Conservation (phyloP, 2,329 filamentous ascomycete genomes). For the Sporothrix euskadiensis region DNA sequence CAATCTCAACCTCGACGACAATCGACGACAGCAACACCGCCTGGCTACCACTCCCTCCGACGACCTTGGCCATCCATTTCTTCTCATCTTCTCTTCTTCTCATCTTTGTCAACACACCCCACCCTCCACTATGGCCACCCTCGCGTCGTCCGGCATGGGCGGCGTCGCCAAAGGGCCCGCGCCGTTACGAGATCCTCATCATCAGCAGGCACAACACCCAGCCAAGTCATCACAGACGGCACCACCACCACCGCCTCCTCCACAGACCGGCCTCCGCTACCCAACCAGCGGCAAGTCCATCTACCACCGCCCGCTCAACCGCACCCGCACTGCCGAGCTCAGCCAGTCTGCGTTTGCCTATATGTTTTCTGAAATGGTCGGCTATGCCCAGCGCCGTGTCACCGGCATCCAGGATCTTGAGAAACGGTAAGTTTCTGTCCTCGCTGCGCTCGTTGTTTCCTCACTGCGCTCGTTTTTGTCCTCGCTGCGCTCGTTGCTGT, state of each 20-base stretch:
- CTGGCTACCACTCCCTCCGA: neutral
- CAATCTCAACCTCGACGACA: neutral
- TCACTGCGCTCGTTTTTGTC: neutral
- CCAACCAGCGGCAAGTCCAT: slow-evolving; percentile 95
- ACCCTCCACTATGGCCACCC: slow-evolving; percentile 10
- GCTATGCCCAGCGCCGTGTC: slow-evolving; percentile 86
- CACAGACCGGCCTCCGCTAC: slow-evolving; percentile 69
- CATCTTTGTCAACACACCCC: neutral
- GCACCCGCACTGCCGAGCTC: slow-evolving; percentile 81
- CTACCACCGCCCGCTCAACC: slow-evolving; percentile 93
- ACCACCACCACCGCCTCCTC: neutral
- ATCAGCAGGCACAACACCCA: slow-evolving; percentile 24
- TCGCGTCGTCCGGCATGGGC: slow-evolving; percentile 24
- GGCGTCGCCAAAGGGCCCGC: slow-evolving; percentile 26
- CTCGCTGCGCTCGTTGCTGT: neutral
- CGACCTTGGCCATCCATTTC: neutral
- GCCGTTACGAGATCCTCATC: slow-evolving; percentile 24
- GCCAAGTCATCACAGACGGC: neutral
- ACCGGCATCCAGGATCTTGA: slow-evolving; percentile 93
- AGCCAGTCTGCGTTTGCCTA: slow-evolving; percentile 95
- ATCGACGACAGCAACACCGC: neutral
- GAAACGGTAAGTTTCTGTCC: slow-evolving; percentile 62
- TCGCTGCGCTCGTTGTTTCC: neutral
- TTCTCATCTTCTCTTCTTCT: too few relatives aligned
- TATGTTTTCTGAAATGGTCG: slow-evolving; percentile 94